Evolutionary conservation across 768 basidiomycete genomes (phyloP).

Genomic region (Collybia sp.): DNA sequence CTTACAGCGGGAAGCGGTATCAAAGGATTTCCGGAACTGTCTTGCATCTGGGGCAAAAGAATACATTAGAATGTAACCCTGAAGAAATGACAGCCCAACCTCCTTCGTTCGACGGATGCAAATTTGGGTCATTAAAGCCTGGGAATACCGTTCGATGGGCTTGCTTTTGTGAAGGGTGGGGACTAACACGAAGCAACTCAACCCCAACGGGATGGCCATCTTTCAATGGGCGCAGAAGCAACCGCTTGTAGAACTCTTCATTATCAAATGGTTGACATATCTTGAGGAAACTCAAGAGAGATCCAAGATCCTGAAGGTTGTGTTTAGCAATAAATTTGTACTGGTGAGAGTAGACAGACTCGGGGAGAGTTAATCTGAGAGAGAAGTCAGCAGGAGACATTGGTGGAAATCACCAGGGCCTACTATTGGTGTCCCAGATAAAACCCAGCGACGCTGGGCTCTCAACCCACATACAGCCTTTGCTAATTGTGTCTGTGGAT

Average conservation of each 20-base stretch:
- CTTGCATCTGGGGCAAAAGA: slow-evolving; percentile 64
- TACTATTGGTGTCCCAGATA: slow-evolving; percentile 89
- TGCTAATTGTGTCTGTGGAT: slow-evolving; percentile 83
- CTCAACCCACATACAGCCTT: slow-evolving; percentile 56
- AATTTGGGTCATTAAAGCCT: slow-evolving; percentile 75
- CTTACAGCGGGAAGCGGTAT: slow-evolving; percentile 70
- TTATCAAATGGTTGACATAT: slow-evolving; percentile 86
- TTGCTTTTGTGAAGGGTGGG: no score
- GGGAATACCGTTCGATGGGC: slow-evolving; percentile 2
- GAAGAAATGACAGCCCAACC: slow-evolving; percentile 24
- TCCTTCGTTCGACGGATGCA: slow-evolving; percentile 86
- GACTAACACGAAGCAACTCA: slow-evolving; percentile 62
- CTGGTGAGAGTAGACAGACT: slow-evolving; percentile 25
- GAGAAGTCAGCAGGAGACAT: neutral
- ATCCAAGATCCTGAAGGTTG: slow-evolving; percentile 72
- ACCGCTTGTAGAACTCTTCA: slow-evolving; percentile 74
- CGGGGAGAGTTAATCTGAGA: slow-evolving; percentile 74
- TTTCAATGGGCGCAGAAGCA: slow-evolving; percentile 76
- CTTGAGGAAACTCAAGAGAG: slow-evolving; percentile 76
- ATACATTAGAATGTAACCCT: neutral
- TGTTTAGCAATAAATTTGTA: neutral
- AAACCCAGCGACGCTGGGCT: slow-evolving; percentile 74
- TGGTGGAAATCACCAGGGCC: slow-evolving; percentile 23
- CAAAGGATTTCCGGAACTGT: slow-evolving; percentile 65
- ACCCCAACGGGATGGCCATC: slow-evolving; percentile 62